phyloP scores from a whole-genome alignment of 345 rosid species.

The Salix suchowensis region DNA sequence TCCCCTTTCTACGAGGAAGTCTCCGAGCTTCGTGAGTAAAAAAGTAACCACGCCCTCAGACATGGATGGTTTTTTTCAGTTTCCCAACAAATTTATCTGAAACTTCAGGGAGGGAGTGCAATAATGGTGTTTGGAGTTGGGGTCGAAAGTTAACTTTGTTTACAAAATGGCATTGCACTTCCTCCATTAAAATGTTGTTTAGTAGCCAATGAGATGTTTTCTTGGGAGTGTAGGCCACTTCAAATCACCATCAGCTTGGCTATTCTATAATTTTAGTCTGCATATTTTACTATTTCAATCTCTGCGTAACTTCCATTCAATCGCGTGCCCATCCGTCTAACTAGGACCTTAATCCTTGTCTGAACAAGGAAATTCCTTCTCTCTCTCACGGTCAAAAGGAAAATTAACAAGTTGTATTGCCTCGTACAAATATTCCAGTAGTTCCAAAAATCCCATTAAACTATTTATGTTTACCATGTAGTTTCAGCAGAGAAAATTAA shows the following conservation, averaged over 20 bases:
- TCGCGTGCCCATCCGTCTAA: too few species aligned
- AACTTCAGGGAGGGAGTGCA: too few species aligned
- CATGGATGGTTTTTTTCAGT: constrained; percentile 3
- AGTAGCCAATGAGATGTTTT: not conserved
- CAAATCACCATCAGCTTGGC: not conserved
- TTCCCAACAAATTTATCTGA: not conserved
- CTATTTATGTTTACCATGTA: too few species aligned
- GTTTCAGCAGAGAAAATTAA: too few species aligned
- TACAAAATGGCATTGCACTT: not conserved
- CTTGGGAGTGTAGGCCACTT: not conserved
- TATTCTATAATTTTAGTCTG: not conserved
- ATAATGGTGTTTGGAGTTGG: not conserved
- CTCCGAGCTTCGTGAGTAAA: constrained; percentile 21
- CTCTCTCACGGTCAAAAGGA: too few species aligned
- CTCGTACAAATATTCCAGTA: too few species aligned
- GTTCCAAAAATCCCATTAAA: too few species aligned
- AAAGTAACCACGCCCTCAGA: constrained; percentile 26
- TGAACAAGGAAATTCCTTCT: too few species aligned
- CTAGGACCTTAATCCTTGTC: too few species aligned
- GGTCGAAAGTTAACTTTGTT: not conserved
- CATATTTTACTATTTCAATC: not conserved
- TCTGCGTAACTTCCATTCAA: not conserved
- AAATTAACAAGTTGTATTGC: too few species aligned
- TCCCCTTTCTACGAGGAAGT: constrained; percentile 19
- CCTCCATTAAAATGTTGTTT: not conserved